phyloP scores from a whole-genome alignment of 2,329 filamentous ascomycete species.

The Purpureocillium takamizusanense region DNA sequence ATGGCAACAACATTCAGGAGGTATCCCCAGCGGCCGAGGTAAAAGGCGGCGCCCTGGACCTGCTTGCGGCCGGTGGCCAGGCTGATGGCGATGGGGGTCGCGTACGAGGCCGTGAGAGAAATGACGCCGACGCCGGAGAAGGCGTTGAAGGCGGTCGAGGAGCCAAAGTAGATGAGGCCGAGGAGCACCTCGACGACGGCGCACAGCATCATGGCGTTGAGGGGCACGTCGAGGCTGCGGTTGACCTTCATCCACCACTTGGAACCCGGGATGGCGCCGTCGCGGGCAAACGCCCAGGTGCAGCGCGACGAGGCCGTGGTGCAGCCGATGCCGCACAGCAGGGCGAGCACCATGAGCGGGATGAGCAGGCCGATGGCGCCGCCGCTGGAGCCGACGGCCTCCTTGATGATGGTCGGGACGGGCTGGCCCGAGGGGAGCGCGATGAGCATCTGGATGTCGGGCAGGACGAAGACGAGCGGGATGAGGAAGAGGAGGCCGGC shows the following conservation, averaged over 20 bases:
- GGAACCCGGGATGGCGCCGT: conserved; percentile 59
- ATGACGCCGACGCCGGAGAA: conserved; percentile 65
- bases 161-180: conserved; percentile 62
- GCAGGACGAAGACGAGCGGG: conserved; percentile 60
- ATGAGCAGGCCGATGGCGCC: conserved; percentile 55
- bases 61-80: conserved; percentile 51
- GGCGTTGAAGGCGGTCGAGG: conserved; percentile 60
- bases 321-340: conserved; percentile 61
- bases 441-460: conserved; percentile 47
- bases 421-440: conserved; percentile 49
- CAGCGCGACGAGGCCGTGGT: conserved; percentile 60
- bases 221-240: conserved; percentile 51
- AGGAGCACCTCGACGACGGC: conserved; percentile 57
- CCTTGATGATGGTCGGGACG: conserved; percentile 54
- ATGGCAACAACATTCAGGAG: conserved; percentile 57
- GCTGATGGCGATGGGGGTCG: conserved; percentile 56
- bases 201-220: conserved; percentile 66
- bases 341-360: conserved; percentile 55
- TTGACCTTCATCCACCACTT: conserved; percentile 53
- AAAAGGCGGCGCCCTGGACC: conserved; percentile 47
- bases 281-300: conserved; percentile 62
- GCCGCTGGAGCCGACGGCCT: conserved; percentile 50
- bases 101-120: conserved; percentile 59
- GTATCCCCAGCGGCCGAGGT: conserved; percentile 51
- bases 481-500: conserved; percentile 61